Conservation (phyloP, 1,284 basidiomycete species). For the Malassezia sp. region DNA sequence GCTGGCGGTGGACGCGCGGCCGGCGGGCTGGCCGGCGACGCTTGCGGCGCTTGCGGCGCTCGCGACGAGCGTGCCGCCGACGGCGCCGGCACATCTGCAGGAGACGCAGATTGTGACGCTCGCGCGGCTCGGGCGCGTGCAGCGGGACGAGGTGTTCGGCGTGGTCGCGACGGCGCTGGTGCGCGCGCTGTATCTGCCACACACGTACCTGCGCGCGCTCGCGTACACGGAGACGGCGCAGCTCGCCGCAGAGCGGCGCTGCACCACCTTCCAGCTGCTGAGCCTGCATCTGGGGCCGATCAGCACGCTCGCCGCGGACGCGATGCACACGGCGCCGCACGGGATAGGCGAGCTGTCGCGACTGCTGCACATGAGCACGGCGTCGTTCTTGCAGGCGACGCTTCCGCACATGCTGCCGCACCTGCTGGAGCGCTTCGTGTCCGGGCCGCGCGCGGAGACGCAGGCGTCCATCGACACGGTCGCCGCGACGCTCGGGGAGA, state of each 20-base stretch:
- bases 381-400: conserved; percentile 37
- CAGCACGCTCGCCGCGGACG: conserved; percentile 27
- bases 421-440: conserved; percentile 27
- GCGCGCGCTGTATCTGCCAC: conserved; percentile 3
- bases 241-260: conserved; percentile 22
- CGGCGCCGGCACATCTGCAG: conserved; percentile 1
- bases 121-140: conserved; percentile 11
- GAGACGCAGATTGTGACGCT: conserved; percentile 11
- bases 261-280: conserved; percentile 41
- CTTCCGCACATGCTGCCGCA: conserved; percentile 37
- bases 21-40: not conserved
- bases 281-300: conserved; percentile 28
- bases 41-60: not conserved
- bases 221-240: conserved; percentile 32
- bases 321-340: conserved; percentile 29
- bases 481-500: conserved; percentile 26
- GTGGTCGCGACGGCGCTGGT: conserved; percentile 6
- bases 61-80: not conserved
- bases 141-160: conserved; percentile 1
- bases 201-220: conserved; percentile 19
- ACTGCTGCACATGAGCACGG: conserved; percentile 33
- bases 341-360: conserved; percentile 31
- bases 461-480: conserved; percentile 26
- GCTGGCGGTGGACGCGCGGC: not conserved
- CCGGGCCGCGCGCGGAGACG: conserved; percentile 18